phyloP scores from a whole-genome alignment of 306 rosid species.

The Vachellia pachyceras region DNA sequence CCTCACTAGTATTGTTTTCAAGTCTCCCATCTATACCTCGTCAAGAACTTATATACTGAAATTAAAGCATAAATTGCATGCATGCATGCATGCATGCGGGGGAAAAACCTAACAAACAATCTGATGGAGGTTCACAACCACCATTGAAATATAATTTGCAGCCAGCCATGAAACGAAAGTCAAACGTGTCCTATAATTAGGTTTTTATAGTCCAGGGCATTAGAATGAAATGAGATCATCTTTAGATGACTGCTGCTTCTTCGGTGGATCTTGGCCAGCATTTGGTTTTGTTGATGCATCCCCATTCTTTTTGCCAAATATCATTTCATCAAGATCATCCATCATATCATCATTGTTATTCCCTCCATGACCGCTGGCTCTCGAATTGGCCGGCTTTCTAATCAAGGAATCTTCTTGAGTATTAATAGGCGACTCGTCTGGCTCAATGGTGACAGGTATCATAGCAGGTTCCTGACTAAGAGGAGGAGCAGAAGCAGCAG shows the following conservation, averaged over 20 bases:
- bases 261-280: slow-evolving; percentile 59
- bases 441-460: slow-evolving; percentile 96
- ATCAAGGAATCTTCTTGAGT: slow-evolving; percentile 71
- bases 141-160: slow-evolving; percentile 42
- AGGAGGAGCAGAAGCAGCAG: slow-evolving; percentile 38
- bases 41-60: slow-evolving; percentile 45
- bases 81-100: slow-evolving; percentile 24
- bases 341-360: slow-evolving; percentile 79
- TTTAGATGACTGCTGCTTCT: slow-evolving; percentile 76
- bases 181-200: slow-evolving; percentile 20
- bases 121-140: slow-evolving; percentile 43
- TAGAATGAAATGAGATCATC: slow-evolving; percentile 87
- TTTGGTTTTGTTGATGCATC: slow-evolving; percentile 56
- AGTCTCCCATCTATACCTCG: slow-evolving; percentile 42
- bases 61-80: slow-evolving; percentile 39
- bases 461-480: slow-evolving; percentile 88
- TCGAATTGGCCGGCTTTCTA: slow-evolving; percentile 77
- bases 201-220: slow-evolving; percentile 29
- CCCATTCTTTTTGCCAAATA: slow-evolving; percentile 83
- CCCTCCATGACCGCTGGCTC: slow-evolving; percentile 57
- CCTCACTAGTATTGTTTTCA: slow-evolving; percentile 15
- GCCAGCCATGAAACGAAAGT: slow-evolving; percentile 26
- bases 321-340: slow-evolving; percentile 99
- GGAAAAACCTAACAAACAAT: slow-evolving; percentile 39
- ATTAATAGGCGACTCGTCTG: slow-evolving; percentile 81